phyloP scores from a whole-genome alignment of 1,284 basidiomycete species.

The Leccinum huronense region DNA sequence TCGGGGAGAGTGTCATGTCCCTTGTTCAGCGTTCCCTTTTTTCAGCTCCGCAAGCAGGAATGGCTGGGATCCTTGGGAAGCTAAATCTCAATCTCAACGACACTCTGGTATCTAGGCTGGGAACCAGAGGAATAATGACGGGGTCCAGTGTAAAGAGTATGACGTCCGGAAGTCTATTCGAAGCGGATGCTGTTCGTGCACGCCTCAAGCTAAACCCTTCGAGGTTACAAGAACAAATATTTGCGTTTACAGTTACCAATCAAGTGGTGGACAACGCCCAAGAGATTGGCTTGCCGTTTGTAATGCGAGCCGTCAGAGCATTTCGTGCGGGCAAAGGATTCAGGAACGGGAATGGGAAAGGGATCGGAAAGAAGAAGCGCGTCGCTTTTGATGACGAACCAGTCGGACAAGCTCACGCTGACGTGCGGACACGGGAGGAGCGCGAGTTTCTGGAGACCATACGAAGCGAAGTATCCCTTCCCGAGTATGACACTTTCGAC shows the following conservation, averaged over 20 bases:
- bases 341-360: constrained; percentile 33
- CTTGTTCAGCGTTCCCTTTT: constrained; percentile 49
- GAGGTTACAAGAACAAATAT: constrained; percentile 88
- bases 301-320: constrained; percentile 62
- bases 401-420: constrained; percentile 39
- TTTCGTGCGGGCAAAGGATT: constrained; percentile 44
- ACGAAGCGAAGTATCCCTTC: constrained; percentile 74
- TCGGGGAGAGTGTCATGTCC: constrained; percentile 80
- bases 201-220: constrained; percentile 60
- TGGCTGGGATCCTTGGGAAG: constrained; percentile 21
- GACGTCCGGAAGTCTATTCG: constrained; percentile 41
- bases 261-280: constrained; percentile 82
- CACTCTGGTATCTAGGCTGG: constrained; percentile 23
- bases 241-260: constrained; percentile 92
- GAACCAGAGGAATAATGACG: constrained; percentile 17
- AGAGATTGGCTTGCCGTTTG: constrained; percentile 83
- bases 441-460: constrained; percentile 75
- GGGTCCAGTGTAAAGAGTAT: constrained; percentile 14
- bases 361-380: constrained; percentile 55
- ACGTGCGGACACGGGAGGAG: constrained; percentile 59
- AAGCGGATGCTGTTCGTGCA: constrained; percentile 49
- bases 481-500: constrained; percentile 76
- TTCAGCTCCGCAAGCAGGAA: constrained; percentile 23
- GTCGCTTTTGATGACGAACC: constrained; percentile 71
- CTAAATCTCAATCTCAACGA: constrained; percentile 29